Evolutionary conservation across 2,329 filamentous ascomycete species (phyloP).

Genomic region (Fusarium robinianum): DNA sequence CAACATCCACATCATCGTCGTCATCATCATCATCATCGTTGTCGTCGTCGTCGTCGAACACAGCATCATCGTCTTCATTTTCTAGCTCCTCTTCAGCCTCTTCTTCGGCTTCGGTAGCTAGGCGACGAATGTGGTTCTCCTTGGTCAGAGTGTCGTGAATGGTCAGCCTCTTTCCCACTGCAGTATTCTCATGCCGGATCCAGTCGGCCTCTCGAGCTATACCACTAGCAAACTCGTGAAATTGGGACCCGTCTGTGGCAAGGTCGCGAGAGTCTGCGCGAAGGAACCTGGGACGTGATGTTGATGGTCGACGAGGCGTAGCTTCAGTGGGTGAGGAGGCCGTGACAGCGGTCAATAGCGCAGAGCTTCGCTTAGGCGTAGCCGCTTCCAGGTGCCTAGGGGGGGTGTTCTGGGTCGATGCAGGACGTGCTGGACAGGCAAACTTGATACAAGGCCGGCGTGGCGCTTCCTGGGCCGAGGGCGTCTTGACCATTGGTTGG

Average conservation of each 20-base stretch:
- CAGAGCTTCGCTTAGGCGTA: constrained; percentile 39
- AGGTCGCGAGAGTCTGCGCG: constrained; percentile 56
- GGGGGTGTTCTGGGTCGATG: constrained; percentile 46
- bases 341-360: constrained; percentile 24
- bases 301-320: constrained; percentile 30
- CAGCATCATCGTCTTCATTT: constrained; percentile 48
- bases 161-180: constrained; percentile 73
- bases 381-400: constrained; percentile 35
- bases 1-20: constrained; percentile 54
- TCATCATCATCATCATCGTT: constrained; percentile 51
- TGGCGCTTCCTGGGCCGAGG: constrained; percentile 46
- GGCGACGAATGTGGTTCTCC: constrained; percentile 82
- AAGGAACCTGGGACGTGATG: constrained; percentile 51
- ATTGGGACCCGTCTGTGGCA: constrained; percentile 63
- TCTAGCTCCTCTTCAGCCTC: constrained; percentile 71
- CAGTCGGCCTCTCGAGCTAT: constrained; percentile 85
- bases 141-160: constrained; percentile 88
- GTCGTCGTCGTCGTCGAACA: constrained; percentile 46
- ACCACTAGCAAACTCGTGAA: constrained; percentile 91
- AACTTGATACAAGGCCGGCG: constrained; percentile 74
- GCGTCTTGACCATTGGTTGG: constrained; percentile 40
- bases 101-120: constrained; percentile 89
- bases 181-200: constrained; percentile 72
- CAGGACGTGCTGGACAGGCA: constrained; percentile 65
- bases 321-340: constrained; percentile 34